These are phyloP conservation scores for Rubus idaeus DNA, from an alignment of 306 rosid species.

Conservation along the genomic window DNA sequence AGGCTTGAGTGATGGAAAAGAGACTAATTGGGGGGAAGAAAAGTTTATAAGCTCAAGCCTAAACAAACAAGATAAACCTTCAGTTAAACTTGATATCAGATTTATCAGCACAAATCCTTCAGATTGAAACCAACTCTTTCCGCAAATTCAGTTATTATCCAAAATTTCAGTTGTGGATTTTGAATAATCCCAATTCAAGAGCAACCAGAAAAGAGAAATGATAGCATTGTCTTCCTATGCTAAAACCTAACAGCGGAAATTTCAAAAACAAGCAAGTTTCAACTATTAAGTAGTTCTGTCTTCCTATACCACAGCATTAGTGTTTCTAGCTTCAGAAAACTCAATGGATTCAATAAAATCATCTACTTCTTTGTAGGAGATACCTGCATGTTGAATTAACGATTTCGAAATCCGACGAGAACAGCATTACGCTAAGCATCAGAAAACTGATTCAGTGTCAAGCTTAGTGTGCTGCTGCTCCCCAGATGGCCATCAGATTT, in stretches of 20 bases:
- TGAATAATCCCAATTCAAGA: neutral
- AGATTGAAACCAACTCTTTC: neutral
- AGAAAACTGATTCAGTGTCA: too few relatives aligned
- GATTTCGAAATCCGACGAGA: neutral
- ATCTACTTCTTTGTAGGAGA: slow-evolving; percentile 58
- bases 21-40: too few relatives aligned
- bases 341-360: neutral
- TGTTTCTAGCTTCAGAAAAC: neutral
- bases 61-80: too few relatives aligned
- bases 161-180: neutral
- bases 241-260: neutral
- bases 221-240: neutral
- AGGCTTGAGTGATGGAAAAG: too few relatives aligned
- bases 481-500: neutral
- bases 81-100: too few relatives aligned
- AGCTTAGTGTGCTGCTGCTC: neutral
- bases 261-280: neutral
- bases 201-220: neutral
- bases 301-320: neutral
- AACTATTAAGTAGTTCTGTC: neutral
- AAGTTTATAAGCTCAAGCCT: too few relatives aligned
- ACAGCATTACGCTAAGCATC: neutral
- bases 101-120: neutral
- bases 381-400: slow-evolving; percentile 51
- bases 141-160: neutral